Evolutionary conservation across 257 asterid genomes (phyloP).

Genomic region (Nicotiana attenuata): DNA sequence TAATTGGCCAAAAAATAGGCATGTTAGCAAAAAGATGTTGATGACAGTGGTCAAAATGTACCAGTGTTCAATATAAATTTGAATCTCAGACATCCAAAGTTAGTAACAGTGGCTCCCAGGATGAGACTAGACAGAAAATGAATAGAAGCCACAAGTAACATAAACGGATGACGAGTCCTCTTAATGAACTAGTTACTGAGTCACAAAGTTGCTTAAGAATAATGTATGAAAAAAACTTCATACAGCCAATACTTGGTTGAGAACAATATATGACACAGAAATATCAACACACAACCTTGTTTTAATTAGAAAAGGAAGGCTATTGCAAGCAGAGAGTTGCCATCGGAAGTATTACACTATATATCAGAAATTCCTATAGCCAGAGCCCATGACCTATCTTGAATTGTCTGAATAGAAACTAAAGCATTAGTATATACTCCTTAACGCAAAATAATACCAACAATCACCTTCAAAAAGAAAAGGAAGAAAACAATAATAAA

Average conservation of each 20-base stretch:
- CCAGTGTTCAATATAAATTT: not conserved
- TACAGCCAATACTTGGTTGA: not conserved
- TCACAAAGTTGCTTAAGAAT: not conserved
- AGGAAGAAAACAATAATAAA: not conserved
- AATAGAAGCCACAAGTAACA: not conserved
- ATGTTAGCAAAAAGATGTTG: not conserved
- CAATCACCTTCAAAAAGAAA: not conserved
- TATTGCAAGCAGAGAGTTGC: not conserved
- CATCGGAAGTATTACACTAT: not conserved
- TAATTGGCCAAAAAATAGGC: not conserved
- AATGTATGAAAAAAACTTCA: not conserved
- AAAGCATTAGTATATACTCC: not conserved
- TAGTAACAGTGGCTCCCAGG: not conserved
- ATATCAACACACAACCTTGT: not conserved
- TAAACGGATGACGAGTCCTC: not conserved
- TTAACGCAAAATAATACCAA: not conserved
- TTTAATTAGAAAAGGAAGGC: not conserved
- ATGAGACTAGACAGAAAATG: not conserved
- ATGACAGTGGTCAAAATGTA: not conserved
- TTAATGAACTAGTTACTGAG: not conserved
- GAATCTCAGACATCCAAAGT: not conserved
- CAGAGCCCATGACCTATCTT: not conserved
- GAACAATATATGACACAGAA: not conserved
- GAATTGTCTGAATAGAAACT: not conserved
- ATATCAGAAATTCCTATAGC: not conserved